phyloP scores from a whole-genome alignment of 305 asterid genomes.

The Fraxinus greggii region DNA sequence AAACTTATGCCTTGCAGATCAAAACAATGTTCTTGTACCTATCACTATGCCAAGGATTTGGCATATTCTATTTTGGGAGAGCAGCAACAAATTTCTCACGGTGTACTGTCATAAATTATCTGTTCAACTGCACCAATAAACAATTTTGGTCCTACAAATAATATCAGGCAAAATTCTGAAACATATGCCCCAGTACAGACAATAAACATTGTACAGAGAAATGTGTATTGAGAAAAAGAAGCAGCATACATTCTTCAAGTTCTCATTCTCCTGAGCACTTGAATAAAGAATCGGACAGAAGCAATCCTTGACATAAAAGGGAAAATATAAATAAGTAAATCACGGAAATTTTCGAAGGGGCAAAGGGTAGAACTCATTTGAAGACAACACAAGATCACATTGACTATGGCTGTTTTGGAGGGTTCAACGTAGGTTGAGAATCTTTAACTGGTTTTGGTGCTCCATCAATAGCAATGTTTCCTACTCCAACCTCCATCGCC shows the following conservation, averaged over 20 bases:
- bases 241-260: not conserved
- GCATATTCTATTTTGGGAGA: not conserved
- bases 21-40: not conserved
- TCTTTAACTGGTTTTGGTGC: constrained; percentile 24
- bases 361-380: not conserved
- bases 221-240: constrained; percentile 2
- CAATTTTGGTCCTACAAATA: constrained; percentile 15
- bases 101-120: not conserved
- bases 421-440: constrained; percentile 20
- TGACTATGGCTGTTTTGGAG: constrained; percentile 12
- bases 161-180: not conserved
- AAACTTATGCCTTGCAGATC: not conserved
- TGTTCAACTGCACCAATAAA: constrained; percentile 9
- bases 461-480: constrained; percentile 39
- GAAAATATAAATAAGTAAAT: not conserved
- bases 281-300: not conserved
- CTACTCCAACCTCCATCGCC: constrained; percentile 40
- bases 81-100: not conserved
- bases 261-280: not conserved
- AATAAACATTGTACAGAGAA: not conserved
- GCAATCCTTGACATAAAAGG: not conserved
- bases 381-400: constrained; percentile 1
- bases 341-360: not conserved
- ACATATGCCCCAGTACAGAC: constrained; percentile 1
- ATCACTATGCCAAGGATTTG: not conserved